These are phyloP conservation scores for Phytophthora tubulina DNA, from an alignment of 352 stramenopile species.

Conservation along the genomic window DNA sequence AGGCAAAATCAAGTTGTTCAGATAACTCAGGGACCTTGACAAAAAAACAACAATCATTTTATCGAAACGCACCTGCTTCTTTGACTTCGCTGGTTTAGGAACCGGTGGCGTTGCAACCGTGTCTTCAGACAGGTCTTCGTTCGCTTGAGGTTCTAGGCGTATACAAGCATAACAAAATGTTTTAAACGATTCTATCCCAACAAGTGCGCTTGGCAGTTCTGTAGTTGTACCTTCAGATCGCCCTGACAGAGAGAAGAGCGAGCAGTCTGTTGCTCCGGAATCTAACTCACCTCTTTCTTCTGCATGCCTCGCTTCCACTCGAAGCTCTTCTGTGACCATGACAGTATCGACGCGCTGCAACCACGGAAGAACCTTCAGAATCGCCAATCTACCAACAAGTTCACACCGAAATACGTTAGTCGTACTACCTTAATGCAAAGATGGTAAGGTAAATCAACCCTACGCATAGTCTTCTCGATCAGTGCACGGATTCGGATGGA, in stretches of 20 bases:
- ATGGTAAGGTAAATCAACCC: neutral
- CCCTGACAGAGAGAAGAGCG: slow-evolving; percentile 29
- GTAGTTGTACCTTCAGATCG: slow-evolving; percentile 25
- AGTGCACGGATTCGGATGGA: slow-evolving; percentile 81
- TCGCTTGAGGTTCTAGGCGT: slow-evolving; percentile 4
- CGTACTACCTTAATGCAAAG: neutral
- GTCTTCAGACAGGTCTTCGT: slow-evolving; percentile 1
- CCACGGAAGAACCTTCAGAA: slow-evolving; percentile 61
- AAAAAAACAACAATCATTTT: neutral
- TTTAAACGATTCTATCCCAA: neutral
- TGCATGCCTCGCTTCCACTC: slow-evolving; percentile 51
- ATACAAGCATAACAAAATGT: neutral
- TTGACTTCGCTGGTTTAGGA: slow-evolving; percentile 15
- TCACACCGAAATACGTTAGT: neutral
- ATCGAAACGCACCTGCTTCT: slow-evolving; percentile 34
- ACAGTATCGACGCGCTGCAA: slow-evolving; percentile 56
- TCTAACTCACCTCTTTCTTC: slow-evolving; percentile 42
- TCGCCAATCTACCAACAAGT: slow-evolving; percentile 26
- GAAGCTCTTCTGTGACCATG: slow-evolving; percentile 55
- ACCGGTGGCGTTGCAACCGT: neutral
- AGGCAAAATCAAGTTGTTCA: neutral
- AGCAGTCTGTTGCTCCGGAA: slow-evolving; percentile 52
- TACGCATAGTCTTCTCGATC: slow-evolving; percentile 60
- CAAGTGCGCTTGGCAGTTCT: neutral
- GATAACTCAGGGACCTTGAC: neutral